These are phyloP conservation scores for Sclerotinia subarctica DNA, from an alignment of 2,329 filamentous ascomycete species.

Conservation along the genomic window DNA sequence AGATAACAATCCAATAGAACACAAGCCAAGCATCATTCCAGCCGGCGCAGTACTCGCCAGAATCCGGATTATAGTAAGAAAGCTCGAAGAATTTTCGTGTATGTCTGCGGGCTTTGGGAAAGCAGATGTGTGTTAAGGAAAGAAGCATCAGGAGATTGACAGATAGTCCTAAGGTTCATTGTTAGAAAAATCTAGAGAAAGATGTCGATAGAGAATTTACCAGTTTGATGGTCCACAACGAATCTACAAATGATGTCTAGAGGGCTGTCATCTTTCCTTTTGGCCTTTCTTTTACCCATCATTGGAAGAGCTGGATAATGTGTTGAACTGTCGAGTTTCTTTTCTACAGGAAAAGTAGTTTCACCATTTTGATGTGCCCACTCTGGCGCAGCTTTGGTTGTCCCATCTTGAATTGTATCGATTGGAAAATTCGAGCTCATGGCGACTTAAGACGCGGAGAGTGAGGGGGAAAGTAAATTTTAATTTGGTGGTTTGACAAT, in stretches of 20 bases:
- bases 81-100: slow-evolving; percentile 88
- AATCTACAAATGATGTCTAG: slow-evolving; percentile 61
- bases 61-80: slow-evolving; percentile 72
- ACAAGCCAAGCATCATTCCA: slow-evolving; percentile 78
- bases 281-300: slow-evolving; percentile 47
- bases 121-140: slow-evolving; percentile 74
- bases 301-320: slow-evolving; percentile 23
- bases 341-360: slow-evolving; percentile 22
- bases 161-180: slow-evolving; percentile 61
- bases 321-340: slow-evolving; percentile 24
- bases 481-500: slow-evolving; percentile 1
- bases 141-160: slow-evolving; percentile 83
- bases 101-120: slow-evolving; percentile 73
- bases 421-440: slow-evolving; percentile 15
- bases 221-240: slow-evolving; percentile 77
- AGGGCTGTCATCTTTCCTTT: slow-evolving; percentile 60
- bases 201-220: slow-evolving; percentile 47
- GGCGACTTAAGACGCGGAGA: slow-evolving; percentile 6
- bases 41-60: slow-evolving; percentile 71
- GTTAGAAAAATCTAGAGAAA: slow-evolving; percentile 20
- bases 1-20: slow-evolving; percentile 73
- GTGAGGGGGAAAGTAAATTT: slow-evolving; percentile 7
- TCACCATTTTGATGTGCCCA: slow-evolving; percentile 28
- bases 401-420: slow-evolving; percentile 22
- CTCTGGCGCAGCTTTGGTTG: slow-evolving; percentile 26